phyloP scores from a whole-genome alignment of 2,329 filamentous ascomycete species.

The Epichloe festucae region DNA sequence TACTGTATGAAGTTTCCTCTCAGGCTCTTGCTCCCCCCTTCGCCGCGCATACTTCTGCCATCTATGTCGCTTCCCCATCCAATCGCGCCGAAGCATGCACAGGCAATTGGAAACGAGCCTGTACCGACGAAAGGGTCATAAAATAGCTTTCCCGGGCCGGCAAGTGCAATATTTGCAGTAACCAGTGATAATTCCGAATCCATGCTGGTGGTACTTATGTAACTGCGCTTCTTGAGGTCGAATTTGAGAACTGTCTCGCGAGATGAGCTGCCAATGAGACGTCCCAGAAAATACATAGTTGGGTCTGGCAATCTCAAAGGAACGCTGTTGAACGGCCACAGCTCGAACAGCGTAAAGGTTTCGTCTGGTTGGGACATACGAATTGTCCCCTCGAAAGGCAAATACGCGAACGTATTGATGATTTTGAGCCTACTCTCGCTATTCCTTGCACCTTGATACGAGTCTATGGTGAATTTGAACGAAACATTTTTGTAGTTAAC shows the following conservation, averaged over 20 bases:
- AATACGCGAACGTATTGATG: constrained; percentile 70
- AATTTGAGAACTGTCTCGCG: constrained; percentile 59
- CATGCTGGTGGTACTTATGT: constrained; percentile 96
- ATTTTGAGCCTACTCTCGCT: constrained; percentile 52
- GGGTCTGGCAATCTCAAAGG: constrained; percentile 39
- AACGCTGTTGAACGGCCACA: constrained; percentile 50
- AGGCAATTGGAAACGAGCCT: constrained; percentile 82
- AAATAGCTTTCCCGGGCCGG: constrained; percentile 69
- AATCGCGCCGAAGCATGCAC: constrained; percentile 76
- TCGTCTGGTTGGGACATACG: constrained; percentile 60
- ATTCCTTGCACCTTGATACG: constrained; percentile 62
- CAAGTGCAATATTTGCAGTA: constrained; percentile 81
- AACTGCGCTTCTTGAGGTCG: constrained; percentile 83
- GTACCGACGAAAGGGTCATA: constrained; percentile 96
- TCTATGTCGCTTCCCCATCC: constrained; percentile 89
- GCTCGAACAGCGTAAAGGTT: constrained; percentile 70
- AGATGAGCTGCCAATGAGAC: constrained; percentile 52
- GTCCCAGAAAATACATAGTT: constrained; percentile 54
- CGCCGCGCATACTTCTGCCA: constrained; percentile 72
- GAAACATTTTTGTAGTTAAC: constrained; percentile 46
- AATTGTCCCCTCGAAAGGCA: constrained; percentile 68
- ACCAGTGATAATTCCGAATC: constrained; percentile 85
- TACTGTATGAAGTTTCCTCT: constrained; percentile 78
- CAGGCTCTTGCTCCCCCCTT: constrained; percentile 37
- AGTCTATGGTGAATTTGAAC: constrained; percentile 77